Base-by-base conservation (phyloP, 352 stramenopile genomes). In the Globisporangium recalcitrans region DNA sequence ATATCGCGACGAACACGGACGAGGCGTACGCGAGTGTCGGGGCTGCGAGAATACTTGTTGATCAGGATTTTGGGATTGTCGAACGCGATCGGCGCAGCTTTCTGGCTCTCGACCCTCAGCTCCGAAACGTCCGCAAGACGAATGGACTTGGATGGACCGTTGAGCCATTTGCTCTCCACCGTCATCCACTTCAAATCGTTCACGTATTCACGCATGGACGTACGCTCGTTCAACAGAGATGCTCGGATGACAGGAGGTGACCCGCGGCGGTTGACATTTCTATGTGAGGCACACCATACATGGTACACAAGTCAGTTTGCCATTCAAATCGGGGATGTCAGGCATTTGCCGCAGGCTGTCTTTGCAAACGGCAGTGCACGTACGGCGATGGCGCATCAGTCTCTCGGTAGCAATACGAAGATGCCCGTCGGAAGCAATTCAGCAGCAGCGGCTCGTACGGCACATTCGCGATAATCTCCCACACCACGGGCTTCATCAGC, bases 381-480 rank as follows among this genome's bases (percentile, higher is more conserved):
- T 91, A 95, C 87, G 87, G 87, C 8, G 87, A 91, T 36, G 87
- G 87, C 0, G 88, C 83, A 66, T 95, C 87, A 36, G 92, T 71
- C 65, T 95, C 87, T n/a, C 85, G 84, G 66, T 93, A 93, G 68
- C 79, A 90, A 60, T 95, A 95, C 54, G 82, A 93, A 13, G 85
- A 75, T 11, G 87, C 87, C 44, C 87, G 80, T 57, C 87, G 85
- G 64, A 95, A 95, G 65, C 84, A 91, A 51, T 88, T 93, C 24
- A 78, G 64, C 29, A 95, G 64, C 65, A 94, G 70, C 46, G 87
- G 87, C 63, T 89, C 72, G 44, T 88, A 80, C 9, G 87, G 87
- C 52, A 92, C 77, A n/a, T 72, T 73, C 16, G 85, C 82, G 26
- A 91, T 77, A 24, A 92, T 85, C 63, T 95, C 87, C 87, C 87